A percentile compares a stretch with the other conserved stretches of the same genome.
These are phyloP conservation scores for Vanilla planifolia DNA, from an alignment of 106 monocot species.

Conservation along the genomic window DNA sequence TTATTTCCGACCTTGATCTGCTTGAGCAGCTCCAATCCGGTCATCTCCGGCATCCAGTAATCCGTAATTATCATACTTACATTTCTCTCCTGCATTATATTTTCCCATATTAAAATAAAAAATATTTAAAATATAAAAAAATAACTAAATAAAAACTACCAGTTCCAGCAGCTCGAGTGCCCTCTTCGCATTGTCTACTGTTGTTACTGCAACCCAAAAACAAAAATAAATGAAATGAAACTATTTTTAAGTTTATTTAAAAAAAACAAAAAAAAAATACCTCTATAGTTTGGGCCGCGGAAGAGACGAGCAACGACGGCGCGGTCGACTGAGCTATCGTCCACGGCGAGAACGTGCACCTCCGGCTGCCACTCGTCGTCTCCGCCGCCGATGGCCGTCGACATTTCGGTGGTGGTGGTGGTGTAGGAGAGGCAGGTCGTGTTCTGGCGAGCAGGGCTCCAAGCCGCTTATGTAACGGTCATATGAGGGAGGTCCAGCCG, in stretches of 20 bases:
- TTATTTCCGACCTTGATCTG: constrained; percentile 49
- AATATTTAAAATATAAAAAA: background rate
- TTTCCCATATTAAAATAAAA: background rate
- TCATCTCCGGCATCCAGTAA: constrained; percentile 97
- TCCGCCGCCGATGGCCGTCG: background rate
- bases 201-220: constrained; percentile 36
- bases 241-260: background rate
- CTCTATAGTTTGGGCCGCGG: constrained; percentile 35
- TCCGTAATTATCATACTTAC: constrained; percentile 90
- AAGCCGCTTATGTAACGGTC: too few relatives aligned
- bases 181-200: constrained; percentile 67
- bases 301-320: constrained; percentile 50
- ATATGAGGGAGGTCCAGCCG: too few relatives aligned
- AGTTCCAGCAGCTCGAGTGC: constrained; percentile 66
- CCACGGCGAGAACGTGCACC: constrained; percentile 57
- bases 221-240: too few relatives aligned
- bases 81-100: constrained; percentile 29
- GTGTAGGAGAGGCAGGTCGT: too few relatives aligned
- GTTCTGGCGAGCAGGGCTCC: too few relatives aligned
- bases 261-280: constrained; percentile 7
- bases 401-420: too few relatives aligned
- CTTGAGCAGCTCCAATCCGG: constrained; percentile 83
- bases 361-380: background rate
- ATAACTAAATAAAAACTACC: constrained; percentile 14
- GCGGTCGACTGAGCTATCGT: constrained; percentile 67